Base-by-base conservation (phyloP, 2,329 filamentous ascomycete genomes). In the Cytospora paraplurivora region DNA sequence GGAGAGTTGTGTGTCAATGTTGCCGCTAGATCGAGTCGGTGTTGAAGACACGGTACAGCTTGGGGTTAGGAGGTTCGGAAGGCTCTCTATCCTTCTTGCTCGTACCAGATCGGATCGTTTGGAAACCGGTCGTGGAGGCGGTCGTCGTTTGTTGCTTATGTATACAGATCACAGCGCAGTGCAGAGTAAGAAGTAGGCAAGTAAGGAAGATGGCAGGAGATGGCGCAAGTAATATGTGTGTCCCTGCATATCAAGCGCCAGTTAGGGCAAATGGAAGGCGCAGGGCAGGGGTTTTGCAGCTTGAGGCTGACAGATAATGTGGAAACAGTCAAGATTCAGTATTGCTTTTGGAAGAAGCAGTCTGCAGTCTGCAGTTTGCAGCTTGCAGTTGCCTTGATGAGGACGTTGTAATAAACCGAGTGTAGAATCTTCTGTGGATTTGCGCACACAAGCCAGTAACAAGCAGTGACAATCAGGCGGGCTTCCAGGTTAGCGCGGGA, bases 171-270 rank as follows among this genome's bases (percentile, higher is more conserved):
- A 38, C 38, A 41, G 27, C 38, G 12, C 49, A 47, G 50, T 34
- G 15, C 47, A 47, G 34, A 47, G 13, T 33, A 19, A 38, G 35
- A 33, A 51, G 4, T 27, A 49, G 17, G 41, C 50, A 32, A 33
- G 54, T 34, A 44, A 37, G 50, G 27, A 37, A 35, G 27, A 27
- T 27, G 27, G 37, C 19, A 52, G 41, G 56, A 38, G 38, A 52
- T 52, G 21, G 50, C 56, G 56, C 34, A 27, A 34, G 56, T 32
- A 51, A 53, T 49, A 50, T 61, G 58, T 49, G 50, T 50, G 50
- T 49, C 51, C 58, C 51, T 61, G 58, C 58, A 61, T 51, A 38
- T 55, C 59, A 44, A 38, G 59, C 49, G 51, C 51, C 7, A 44
- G 33, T 38, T 35, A 55, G 59, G 51, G n/a, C 35, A 33, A 33